Evolutionary conservation across 2,329 filamentous ascomycete species (phyloP).

Genomic region (Herpotrichia juniperi): DNA sequence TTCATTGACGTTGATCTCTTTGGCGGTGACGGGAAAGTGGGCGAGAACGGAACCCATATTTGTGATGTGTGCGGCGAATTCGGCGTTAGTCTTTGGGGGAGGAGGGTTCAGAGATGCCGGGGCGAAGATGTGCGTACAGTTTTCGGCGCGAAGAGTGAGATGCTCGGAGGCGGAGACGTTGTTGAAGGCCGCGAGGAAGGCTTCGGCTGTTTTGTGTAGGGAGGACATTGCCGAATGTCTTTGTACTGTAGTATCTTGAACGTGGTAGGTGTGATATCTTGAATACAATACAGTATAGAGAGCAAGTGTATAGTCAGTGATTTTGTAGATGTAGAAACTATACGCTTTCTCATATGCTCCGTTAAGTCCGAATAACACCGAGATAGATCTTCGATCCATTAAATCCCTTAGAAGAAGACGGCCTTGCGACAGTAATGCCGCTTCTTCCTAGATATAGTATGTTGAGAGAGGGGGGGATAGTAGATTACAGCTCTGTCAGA

Average conservation of each 20-base stretch:
- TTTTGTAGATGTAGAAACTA: too few species aligned
- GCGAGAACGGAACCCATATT: background rate
- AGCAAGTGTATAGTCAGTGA: background rate
- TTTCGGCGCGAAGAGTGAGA: slow-evolving; percentile 3
- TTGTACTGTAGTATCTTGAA: too few species aligned
- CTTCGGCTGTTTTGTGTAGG: slow-evolving; percentile 14
- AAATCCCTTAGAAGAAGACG: too few species aligned
- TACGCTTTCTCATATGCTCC: too few species aligned
- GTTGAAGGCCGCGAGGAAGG: slow-evolving; percentile 8
- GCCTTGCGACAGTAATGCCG: too few species aligned
- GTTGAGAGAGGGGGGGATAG: too few species aligned
- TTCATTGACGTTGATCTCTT: slow-evolving; percentile 8
- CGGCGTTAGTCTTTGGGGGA: slow-evolving; percentile 4
- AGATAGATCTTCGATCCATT: too few species aligned
- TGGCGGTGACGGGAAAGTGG: slow-evolving; percentile 7
- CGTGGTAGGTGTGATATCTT: background rate
- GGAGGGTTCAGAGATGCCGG: slow-evolving; percentile 5
- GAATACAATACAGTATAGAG: too few species aligned
- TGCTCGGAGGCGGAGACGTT: background rate
- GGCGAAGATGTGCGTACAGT: slow-evolving; percentile 8
- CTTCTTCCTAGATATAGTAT: too few species aligned
- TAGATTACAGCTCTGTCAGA: too few species aligned
- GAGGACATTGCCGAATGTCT: background rate
- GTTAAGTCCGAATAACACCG: background rate
- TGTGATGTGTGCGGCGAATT: slow-evolving; percentile 2